These are phyloP conservation scores for Russula sp. DNA, from an alignment of 768 basidiomycete genomes.

Conservation along the genomic window DNA sequence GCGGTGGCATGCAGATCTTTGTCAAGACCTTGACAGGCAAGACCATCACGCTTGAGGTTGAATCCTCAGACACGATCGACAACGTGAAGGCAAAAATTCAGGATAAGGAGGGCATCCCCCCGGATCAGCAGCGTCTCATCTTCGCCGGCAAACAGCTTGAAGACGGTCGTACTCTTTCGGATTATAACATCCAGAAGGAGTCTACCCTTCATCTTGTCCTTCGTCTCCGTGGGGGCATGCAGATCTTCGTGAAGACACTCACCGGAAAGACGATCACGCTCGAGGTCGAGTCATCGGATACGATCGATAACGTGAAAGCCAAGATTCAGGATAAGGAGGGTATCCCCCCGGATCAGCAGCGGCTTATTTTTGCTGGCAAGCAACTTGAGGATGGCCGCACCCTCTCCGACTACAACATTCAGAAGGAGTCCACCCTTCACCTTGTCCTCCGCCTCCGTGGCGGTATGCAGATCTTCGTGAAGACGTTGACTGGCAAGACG, in stretches of 20 bases:
- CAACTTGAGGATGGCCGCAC: slow-evolving; percentile 23
- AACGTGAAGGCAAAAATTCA: slow-evolving; percentile 33
- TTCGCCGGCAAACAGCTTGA: slow-evolving; percentile 32
- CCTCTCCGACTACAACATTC: slow-evolving; percentile 22
- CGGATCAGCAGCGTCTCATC: slow-evolving; percentile 31
- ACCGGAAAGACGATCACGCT: slow-evolving; percentile 23
- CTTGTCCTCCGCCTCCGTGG: slow-evolving; percentile 23
- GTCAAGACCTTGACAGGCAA: slow-evolving; percentile 48
- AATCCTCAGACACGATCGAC: slow-evolving; percentile 32
- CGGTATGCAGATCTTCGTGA: slow-evolving; percentile 22
- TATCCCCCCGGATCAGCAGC: slow-evolving; percentile 23
- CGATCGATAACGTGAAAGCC: slow-evolving; percentile 23
- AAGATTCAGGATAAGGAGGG: slow-evolving; percentile 25
- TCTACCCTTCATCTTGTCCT: slow-evolving; percentile 28
- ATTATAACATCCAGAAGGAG: slow-evolving; percentile 33
- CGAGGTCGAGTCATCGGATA: slow-evolving; percentile 22
- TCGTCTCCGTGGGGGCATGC: slow-evolving; percentile 24
- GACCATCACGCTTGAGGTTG: slow-evolving; percentile 53
- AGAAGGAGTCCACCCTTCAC: slow-evolving; percentile 23
- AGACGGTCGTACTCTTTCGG: slow-evolving; percentile 31
- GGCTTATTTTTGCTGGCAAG: slow-evolving; percentile 21
- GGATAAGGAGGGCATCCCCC: slow-evolving; percentile 32
- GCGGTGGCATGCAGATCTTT: slow-evolving; percentile 41
- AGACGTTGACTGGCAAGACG: slow-evolving; percentile 22
- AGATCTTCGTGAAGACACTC: slow-evolving; percentile 23